phyloP scores from a whole-genome alignment of 73 alveolate species.

The Stentor roeselii region DNA sequence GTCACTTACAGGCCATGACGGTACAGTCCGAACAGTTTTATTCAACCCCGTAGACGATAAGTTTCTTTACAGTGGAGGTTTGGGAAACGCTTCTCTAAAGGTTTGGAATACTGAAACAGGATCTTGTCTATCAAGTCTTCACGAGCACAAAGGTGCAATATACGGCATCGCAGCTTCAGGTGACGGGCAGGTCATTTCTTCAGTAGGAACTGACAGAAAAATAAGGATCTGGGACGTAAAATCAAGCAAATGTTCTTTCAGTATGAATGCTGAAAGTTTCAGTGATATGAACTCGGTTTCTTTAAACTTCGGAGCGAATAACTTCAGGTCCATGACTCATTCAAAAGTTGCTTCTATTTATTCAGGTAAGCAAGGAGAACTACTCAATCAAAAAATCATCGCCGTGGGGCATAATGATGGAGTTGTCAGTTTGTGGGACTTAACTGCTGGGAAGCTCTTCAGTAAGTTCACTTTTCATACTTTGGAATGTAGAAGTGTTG shows the following conservation, averaged over 20 bases:
- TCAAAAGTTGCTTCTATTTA: conserved; percentile 2
- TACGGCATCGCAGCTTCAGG: conserved; percentile 78
- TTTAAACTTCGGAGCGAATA: conserved; percentile 18
- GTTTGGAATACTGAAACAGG: conserved; percentile 97
- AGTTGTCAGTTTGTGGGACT: conserved; percentile 50
- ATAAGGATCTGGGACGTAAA: conserved; percentile 94
- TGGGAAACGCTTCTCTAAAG: conserved; percentile 75
- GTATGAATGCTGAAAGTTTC: conserved; percentile 44
- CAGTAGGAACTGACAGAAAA: conserved; percentile 92
- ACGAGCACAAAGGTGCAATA: conserved; percentile 86
- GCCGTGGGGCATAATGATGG: conserved; percentile 62
- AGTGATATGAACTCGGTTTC: conserved; percentile 76
- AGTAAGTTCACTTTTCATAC: conserved; percentile 36
- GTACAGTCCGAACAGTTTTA: conserved; percentile 92
- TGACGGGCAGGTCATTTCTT: conserved; percentile 85
- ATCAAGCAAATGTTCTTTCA: conserved; percentile 50
- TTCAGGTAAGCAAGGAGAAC: not conserved
- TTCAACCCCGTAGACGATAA: conserved; percentile 89
- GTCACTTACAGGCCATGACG: conserved; percentile 89
- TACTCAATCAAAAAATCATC: conserved; percentile 19
- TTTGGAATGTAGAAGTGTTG: conserved; percentile 61
- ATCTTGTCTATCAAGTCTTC: conserved; percentile 61
- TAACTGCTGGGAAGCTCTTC: conserved; percentile 32
- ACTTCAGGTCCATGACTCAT: not conserved
- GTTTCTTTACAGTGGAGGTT: conserved; percentile 81